Conservation (phyloP, 805 yeast genomes). For the Sugiyamaella floridensis region DNA sequence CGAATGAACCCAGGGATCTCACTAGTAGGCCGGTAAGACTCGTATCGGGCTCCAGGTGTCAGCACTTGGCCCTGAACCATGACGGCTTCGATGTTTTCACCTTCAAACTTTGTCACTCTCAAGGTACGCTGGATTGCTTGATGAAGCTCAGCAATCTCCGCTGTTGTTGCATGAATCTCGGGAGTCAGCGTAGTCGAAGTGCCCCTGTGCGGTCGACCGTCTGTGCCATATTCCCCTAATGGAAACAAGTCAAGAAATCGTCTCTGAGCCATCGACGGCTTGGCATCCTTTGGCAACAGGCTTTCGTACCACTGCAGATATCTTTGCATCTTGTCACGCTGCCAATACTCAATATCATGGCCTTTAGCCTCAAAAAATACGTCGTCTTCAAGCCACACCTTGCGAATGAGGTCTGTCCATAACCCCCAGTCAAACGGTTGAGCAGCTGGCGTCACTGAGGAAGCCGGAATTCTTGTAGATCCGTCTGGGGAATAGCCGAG, state of each 20-base stretch:
- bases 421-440: slow-evolving; percentile 20
- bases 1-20: background rate
- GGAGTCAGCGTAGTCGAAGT: background rate
- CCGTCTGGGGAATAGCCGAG: slow-evolving; percentile 24
- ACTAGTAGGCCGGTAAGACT: background rate
- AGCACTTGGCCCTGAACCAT: background rate
- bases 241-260: slow-evolving; percentile 23
- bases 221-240: slow-evolving; percentile 8
- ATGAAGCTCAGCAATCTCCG: background rate
- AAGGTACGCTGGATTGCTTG: background rate
- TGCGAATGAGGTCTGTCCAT: slow-evolving; percentile 32
- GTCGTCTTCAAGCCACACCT: slow-evolving; percentile 23
- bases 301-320: slow-evolving; percentile 49
- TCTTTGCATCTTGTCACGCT: slow-evolving; percentile 37
- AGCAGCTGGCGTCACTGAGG: slow-evolving; percentile 10
- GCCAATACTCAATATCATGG: slow-evolving; percentile 41
- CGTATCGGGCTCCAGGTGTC: background rate
- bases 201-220: background rate
- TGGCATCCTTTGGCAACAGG: slow-evolving; percentile 7
- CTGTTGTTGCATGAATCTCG: background rate
- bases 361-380: slow-evolving; percentile 25
- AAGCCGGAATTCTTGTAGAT: slow-evolving; percentile 8
- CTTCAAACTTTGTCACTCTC: background rate
- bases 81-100: background rate
- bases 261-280: background rate